These are phyloP conservation scores for Boletus patriciae DNA, from an alignment of 768 basidiomycete species.

Conservation along the genomic window DNA sequence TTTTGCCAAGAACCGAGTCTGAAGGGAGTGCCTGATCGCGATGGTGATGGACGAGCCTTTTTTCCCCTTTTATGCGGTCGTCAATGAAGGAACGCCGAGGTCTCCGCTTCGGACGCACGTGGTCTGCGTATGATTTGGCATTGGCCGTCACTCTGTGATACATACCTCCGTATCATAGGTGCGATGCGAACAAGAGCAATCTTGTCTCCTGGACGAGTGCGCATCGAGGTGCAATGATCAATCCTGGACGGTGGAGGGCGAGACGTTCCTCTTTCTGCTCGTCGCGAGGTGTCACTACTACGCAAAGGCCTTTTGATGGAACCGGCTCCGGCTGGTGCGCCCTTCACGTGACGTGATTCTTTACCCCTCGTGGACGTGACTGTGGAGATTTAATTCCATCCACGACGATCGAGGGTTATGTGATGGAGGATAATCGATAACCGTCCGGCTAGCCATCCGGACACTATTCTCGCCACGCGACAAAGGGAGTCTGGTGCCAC, in stretches of 20 bases:
- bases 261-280: background rate
- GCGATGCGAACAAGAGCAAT: background rate
- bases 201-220: background rate
- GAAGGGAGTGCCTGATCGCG: constrained; percentile 14
- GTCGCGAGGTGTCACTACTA: background rate
- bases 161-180: background rate
- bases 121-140: background rate
- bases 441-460: background rate
- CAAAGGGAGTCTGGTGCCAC: constrained; percentile 6
- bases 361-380: background rate
- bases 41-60: constrained; percentile 10
- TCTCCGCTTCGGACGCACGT: constrained; percentile 1
- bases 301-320: background rate
- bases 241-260: background rate
- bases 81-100: background rate
- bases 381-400: background rate
- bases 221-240: too few relatives aligned
- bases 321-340: background rate
- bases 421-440: background rate
- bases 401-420: background rate
- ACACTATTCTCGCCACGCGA: background rate
- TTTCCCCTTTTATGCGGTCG: constrained; percentile 3
- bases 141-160: background rate
- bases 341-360: background rate
- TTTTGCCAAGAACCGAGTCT: background rate